Base-by-base conservation (phyloP, 805 yeast genomes). In the Zygotorulaspora chibaensis region DNA sequence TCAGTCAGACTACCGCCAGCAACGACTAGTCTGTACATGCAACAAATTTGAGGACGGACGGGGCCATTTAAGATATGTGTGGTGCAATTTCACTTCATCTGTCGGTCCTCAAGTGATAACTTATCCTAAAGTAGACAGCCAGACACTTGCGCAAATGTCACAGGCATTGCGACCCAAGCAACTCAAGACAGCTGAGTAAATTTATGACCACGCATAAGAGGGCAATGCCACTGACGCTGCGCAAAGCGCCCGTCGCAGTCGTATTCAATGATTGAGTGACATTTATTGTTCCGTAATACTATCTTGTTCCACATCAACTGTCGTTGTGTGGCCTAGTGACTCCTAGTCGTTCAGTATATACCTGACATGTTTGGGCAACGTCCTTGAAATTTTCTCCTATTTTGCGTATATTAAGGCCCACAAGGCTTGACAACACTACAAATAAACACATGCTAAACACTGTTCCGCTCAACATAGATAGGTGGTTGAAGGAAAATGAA, bases 401-500 rank as follows among this genome's bases (percentile, higher is more conserved):
- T 12, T 29, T 5, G 5, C 15, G 3, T 29, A 5, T 29, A 29
- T 29, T 29, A 9, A 18, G 8, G 8, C 17, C 30, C 17, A 9
- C 15, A 7, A 26, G 4, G 9, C 12, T n/a, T 13, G 20, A 12
- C 29, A 30, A 11, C 2, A 25, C 12, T 28, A 31, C 10, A 20
- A 20, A 20, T 20, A 20, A 20, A 20, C 25, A 20, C 7, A 58
- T 59, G 63, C 44, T 57, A 9, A 55, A 57, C 31, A 56, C 55
- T 2, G 47, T 53, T 30, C 95, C 96, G 8, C 79, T 90, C 35
- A 84, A 89, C 62, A 75, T 90, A 54, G 76, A 79, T 25, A 78
- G 79, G 55, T 90, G 97, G 96, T 75, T 90, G 13, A 71, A 72
- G 33, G 95, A 86, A 57, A 87, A 90, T 64, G 71, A 74, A 17